Conservation (phyloP, 148 eudicot genomes). For the Vaccinium macrocarpon region DNA sequence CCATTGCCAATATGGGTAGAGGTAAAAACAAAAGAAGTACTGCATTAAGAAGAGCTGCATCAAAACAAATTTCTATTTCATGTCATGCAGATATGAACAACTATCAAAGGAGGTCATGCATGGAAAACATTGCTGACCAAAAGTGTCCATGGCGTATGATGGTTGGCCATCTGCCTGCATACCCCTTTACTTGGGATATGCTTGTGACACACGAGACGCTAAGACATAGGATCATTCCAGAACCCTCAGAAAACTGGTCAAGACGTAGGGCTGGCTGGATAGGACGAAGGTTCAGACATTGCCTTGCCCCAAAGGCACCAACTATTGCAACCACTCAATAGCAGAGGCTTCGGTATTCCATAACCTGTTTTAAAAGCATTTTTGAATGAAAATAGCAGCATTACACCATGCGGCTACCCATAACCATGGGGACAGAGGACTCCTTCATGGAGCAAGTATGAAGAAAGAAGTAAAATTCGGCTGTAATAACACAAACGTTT, state of each 20-base stretch:
- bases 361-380: neutral
- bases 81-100: neutral
- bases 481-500: neutral
- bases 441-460: neutral
- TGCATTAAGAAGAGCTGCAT: neutral
- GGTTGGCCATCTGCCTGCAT: neutral
- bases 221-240: neutral
- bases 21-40: neutral
- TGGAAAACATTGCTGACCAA: neutral
- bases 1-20: neutral
- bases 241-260: neutral
- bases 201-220: neutral
- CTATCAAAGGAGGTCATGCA: neutral
- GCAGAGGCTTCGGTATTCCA: neutral
- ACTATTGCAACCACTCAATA: neutral
- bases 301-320: neutral
- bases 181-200: neutral
- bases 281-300: neutral
- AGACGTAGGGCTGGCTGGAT: neutral
- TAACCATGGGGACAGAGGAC: neutral
- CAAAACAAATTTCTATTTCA: neutral
- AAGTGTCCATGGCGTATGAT: neutral
- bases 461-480: neutral
- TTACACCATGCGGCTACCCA: neutral
- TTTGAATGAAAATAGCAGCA: neutral